Evolutionary conservation across 495 filamentous ascomycete genomes (phyloP).

Genomic region (Tuber calosporum): DNA sequence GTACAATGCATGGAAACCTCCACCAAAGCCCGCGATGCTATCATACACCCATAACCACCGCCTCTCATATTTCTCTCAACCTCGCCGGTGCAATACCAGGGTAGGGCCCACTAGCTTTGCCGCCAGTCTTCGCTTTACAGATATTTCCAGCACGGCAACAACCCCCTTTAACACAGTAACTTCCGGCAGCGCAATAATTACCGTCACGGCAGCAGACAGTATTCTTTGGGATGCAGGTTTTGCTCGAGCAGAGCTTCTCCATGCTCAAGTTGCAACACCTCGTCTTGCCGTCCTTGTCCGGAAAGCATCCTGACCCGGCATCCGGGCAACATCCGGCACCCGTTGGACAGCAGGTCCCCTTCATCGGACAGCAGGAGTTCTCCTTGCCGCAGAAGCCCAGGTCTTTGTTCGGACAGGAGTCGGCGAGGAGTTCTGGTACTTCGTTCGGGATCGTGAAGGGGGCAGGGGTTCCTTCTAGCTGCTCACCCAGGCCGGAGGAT

Average conservation of each 20-base stretch:
- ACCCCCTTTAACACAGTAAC: conserved; percentile 31
- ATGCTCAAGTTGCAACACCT: conserved; percentile 21
- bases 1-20: background rate
- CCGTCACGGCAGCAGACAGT: conserved; percentile 25
- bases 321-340: conserved; percentile 26
- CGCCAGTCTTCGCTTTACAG: conserved; percentile 27
- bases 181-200: conserved; percentile 26
- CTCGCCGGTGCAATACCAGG: conserved; percentile 18
- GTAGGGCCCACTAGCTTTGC: conserved; percentile 24
- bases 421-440: background rate
- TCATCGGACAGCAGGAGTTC: conserved; percentile 25
- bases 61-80: background rate
- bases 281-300: conserved; percentile 28
- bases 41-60: background rate
- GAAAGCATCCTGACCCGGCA: conserved; percentile 28
- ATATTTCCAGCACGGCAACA: conserved; percentile 28
- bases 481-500: background rate
- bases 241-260: conserved; percentile 31
- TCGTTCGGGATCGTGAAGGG: background rate
- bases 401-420: background rate
- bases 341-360: conserved; percentile 26
- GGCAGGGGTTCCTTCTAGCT: background rate
- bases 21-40: background rate
- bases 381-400: background rate
- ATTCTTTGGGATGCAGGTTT: conserved; percentile 35